phyloP scores from a whole-genome alignment of 1,139 yeast genomes.

The Hansenula anomala region DNA sequence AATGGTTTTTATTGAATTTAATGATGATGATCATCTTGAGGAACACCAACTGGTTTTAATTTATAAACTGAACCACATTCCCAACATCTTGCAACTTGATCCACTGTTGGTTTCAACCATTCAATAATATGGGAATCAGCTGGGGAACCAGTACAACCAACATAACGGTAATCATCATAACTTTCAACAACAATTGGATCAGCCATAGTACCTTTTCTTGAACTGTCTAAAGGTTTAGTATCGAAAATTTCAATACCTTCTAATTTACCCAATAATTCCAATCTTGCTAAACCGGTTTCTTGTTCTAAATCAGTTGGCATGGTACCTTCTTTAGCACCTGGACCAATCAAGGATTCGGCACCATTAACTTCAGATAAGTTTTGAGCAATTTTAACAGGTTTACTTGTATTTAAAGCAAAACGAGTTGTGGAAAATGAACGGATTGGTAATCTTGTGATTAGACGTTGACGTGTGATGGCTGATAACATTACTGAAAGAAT shows the following conservation, averaged over 20 bases:
- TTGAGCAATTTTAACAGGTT: conserved; percentile 55
- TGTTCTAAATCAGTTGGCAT: conserved; percentile 94
- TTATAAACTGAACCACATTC: conserved; percentile 97
- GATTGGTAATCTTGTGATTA: conserved; percentile 17
- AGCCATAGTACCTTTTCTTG: conserved; percentile 82
- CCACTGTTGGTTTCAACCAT: conserved; percentile 92
- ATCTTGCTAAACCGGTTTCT: conserved; percentile 98
- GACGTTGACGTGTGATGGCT: not conserved
- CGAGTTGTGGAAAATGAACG: conserved; percentile 41
- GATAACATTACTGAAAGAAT: not conserved
- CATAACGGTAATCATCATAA: conserved; percentile 89
- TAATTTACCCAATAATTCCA: conserved; percentile 88
- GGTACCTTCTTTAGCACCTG: conserved; percentile 79
- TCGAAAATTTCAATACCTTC: conserved; percentile 97
- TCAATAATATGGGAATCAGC: conserved; percentile 86
- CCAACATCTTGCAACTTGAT: conserved; percentile 93
- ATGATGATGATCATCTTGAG: conserved; percentile 53
- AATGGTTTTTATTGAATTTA: conserved; percentile 6
- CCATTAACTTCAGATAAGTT: conserved; percentile 76
- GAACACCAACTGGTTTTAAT: conserved; percentile 84
- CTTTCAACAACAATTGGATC: conserved; percentile 90
- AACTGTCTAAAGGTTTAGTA: conserved; percentile 79
- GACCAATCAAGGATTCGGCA: conserved; percentile 78
- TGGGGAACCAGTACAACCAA: conserved; percentile 96
- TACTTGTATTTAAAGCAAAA: conserved; percentile 25